Evolutionary conservation across 2,329 filamentous ascomycete genomes (phyloP), one percentile per base, ranked within the genome.

Genomic region (Trichophyton schoenleinii): DNA sequence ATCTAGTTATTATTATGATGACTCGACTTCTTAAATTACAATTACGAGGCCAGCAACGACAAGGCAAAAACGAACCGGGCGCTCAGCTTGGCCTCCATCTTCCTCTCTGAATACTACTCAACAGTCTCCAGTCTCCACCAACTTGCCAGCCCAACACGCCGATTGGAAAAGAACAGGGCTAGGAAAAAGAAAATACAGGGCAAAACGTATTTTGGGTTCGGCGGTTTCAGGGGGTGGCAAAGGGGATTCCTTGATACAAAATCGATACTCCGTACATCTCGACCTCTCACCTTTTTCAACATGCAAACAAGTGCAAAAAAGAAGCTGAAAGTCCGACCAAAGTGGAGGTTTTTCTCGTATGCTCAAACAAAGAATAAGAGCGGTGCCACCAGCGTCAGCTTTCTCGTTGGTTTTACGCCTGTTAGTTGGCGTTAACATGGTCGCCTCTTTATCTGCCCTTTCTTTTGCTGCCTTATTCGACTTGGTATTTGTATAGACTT

Each of bases 211-310:
- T 55, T 55, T 55, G 52, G 31, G 28, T 36, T 36, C 41, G 28
- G 52, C 31, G 52, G 52, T 55, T 42, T 58, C 36, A 58, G 57
- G 57, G 57, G 57, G 57, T 58, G 57, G 57, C 57, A 44, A 58
- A 58, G 52, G 13, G 22, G 20, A 20, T 34, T 28, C 22, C 46
- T 25, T 52, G 46, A 52, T 48, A 48, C 44, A 48, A 46, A 38
- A 38, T 48, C 44, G 44, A 18, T 48, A 18, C 18, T 18, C 18
- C 18, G 18, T 18, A 53, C 48, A 53, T 34, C 22, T n/a, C 48
- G 48, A 20, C 8, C 48, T 55, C 46, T 25, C 18, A 13, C 6
- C 34, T 44, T 44, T 44, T n/a, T 44, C 41, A 4, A 44, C 41
- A n/a, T 18, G 41, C 15, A 7, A n/a, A n/a, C 41, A 44, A n/a